A percentile compares a stretch with the other conserved stretches of the same genome.
phyloP scores from a whole-genome alignment of 306 rosid species.

The Geum urbanum region DNA sequence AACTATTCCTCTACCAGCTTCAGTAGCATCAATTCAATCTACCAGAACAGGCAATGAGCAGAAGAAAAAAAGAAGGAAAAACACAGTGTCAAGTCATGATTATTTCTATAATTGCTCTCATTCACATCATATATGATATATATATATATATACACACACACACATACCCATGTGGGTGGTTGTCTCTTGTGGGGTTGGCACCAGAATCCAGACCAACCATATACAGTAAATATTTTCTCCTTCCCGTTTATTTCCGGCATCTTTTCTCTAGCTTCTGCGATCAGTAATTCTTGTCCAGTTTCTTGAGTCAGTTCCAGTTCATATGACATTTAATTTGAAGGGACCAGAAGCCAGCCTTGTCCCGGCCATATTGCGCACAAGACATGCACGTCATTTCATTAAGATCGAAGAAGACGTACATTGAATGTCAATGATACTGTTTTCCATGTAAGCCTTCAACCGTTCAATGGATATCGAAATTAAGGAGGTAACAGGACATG shows the following conservation, averaged over 20 bases:
- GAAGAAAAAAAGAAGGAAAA: too few relatives aligned
- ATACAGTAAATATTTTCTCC: not conserved
- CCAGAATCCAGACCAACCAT: not conserved
- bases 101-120: not conserved
- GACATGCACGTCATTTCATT: not conserved
- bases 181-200: not conserved
- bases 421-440: not conserved
- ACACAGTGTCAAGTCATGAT: not conserved
- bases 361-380: not conserved
- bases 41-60: not conserved
- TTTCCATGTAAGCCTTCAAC: not conserved
- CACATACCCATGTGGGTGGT: not conserved
- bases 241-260: not conserved
- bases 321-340: not conserved
- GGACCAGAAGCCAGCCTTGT: not conserved
- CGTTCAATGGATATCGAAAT: not conserved
- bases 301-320: not conserved
- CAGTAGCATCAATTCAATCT: not conserved
- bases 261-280: not conserved
- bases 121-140: too few relatives aligned
- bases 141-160: too few relatives aligned
- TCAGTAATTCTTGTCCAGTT: not conserved
- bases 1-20: not conserved
- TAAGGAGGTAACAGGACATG: not conserved
- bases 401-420: not conserved